Evolutionary conservation across 306 rosid species (phyloP), one percentile per base, ranked within the genome.

Genomic region (Arachis hypogaea): DNA sequence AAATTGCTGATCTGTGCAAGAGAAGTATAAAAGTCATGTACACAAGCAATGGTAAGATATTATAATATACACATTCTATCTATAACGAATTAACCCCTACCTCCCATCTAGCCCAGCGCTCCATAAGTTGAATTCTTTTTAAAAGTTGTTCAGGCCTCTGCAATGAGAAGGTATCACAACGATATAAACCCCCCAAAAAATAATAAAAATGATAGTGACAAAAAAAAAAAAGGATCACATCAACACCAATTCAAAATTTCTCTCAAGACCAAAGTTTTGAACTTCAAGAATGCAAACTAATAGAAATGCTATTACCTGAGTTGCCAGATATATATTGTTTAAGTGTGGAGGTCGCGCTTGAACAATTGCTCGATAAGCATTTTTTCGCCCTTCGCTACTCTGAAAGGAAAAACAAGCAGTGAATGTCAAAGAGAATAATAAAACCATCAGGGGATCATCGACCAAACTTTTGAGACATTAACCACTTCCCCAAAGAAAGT

Each of bases 101-200:
- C 99, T 94, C 99, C 99, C 99, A 88, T 81, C 95, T 88, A 40
- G 96, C 96, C 99, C 99, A 94, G 69, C 99, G 96, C 83, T 94
- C 99, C 97, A 83, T 94, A 69, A 94, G 97, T 84, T 94, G 95
- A 79, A 92, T 94, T 92, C 99, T 94, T 80, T 89, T 88, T 69
- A 94, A 73, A 79, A 94, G 96, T 88, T 94, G 99, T 61, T 89
- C 99, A 5, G 99, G 96, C 81, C 97, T 89, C 99, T 94, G 86
- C 79, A 84, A 77, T 58, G 83, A 81, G 54, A 74, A 55, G 74
- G 70, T 44, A 59, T 41, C 51, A 59, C 78, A 45, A 73, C 50
- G 72, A 57, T 61, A 71, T 71, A 62, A 62, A 16, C 29, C 46
- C 46, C 46, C 46, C 46, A 43, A 43, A 43, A 43, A 43, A 3